Conservation (phyloP, 495 filamentous ascomycete species). For the Penicillium lividum region DNA sequence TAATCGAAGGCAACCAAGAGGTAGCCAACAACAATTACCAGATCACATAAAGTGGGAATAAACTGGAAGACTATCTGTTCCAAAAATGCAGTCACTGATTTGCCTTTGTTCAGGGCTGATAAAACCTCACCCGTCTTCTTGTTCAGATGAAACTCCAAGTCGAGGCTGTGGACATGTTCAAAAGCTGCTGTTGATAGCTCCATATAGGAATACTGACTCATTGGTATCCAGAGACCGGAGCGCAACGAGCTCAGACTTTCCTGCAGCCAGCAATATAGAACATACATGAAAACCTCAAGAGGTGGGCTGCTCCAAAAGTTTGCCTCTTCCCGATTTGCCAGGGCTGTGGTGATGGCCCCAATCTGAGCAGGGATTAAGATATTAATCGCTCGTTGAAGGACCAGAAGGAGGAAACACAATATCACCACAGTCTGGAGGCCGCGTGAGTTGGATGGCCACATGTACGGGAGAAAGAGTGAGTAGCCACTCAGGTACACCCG, state of each 20-base stretch:
- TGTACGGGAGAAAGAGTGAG: conserved; percentile 86
- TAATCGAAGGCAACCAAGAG: conserved; percentile 72
- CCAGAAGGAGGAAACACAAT: conserved; percentile 73
- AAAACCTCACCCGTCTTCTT: conserved; percentile 86
- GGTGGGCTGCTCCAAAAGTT: conserved; percentile 27
- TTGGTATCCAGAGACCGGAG: conserved; percentile 75
- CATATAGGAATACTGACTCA: conserved; percentile 77
- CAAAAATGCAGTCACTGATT: conserved; percentile 75
- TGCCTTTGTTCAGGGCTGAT: conserved; percentile 80
- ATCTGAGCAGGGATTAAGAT: conserved; percentile 73
- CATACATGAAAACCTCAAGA: conserved; percentile 62
- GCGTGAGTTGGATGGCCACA: conserved; percentile 81
- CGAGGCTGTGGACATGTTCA: conserved; percentile 81
- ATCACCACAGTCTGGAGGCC: conserved; percentile 74
- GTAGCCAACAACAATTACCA: conserved; percentile 74
- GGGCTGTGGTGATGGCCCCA: conserved; percentile 1
- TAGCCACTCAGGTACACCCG: conserved; percentile 60
- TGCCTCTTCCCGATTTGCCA: neutral
- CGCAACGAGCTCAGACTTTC: conserved; percentile 71
- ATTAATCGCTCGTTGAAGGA: conserved; percentile 70
- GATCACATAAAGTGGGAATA: conserved; percentile 77
- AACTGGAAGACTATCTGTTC: conserved; percentile 82
- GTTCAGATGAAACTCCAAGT: conserved; percentile 81
- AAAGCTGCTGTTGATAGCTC: conserved; percentile 82
- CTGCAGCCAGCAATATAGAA: conserved; percentile 70